Percentiles rank a stretch among this genome's conserved stretches.
Conservation (phyloP, 1,284 basidiomycete species). For the Heliocybe sulcata region DNA sequence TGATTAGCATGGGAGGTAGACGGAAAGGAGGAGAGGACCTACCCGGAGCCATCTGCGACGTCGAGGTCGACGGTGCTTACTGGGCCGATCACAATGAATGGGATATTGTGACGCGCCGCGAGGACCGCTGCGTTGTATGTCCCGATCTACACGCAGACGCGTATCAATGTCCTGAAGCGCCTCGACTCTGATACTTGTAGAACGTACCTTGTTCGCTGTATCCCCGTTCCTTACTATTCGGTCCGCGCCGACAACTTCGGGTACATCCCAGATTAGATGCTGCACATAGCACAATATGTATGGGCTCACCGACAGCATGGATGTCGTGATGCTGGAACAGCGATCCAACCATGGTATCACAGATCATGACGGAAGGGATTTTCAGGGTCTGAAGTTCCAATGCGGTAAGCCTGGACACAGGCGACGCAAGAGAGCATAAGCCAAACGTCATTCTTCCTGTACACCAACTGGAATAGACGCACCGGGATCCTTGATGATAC, state of each 20-base stretch:
- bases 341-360: slow-evolving; percentile 92
- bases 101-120: slow-evolving; percentile 77
- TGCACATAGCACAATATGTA: neutral
- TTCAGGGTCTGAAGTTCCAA: slow-evolving; percentile 78
- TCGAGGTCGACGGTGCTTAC: slow-evolving; percentile 84
- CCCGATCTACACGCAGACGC: slow-evolving; percentile 50
- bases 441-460: no score
- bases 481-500: slow-evolving; percentile 87
- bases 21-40: slow-evolving; percentile 17
- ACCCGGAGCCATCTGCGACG: slow-evolving; percentile 67
- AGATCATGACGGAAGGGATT: slow-evolving; percentile 88
- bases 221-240: slow-evolving; percentile 87
- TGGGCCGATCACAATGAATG: slow-evolving; percentile 88
- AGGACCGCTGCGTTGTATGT: slow-evolving; percentile 89
- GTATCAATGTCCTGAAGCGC: neutral
- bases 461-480: slow-evolving; percentile 8
- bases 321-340: slow-evolving; percentile 83
- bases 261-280: neutral
- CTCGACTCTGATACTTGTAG: no score
- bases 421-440: no score
- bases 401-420: slow-evolving; percentile 61
- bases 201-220: slow-evolving; percentile 82
- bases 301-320: slow-evolving; percentile 72
- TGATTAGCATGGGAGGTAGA: neutral
- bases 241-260: slow-evolving; percentile 73